A percentile compares a stretch with the other conserved stretches of the same genome.
Evolutionary conservation across 2,329 filamentous ascomycete genomes (phyloP).

Genomic region (Microdochium paspali): DNA sequence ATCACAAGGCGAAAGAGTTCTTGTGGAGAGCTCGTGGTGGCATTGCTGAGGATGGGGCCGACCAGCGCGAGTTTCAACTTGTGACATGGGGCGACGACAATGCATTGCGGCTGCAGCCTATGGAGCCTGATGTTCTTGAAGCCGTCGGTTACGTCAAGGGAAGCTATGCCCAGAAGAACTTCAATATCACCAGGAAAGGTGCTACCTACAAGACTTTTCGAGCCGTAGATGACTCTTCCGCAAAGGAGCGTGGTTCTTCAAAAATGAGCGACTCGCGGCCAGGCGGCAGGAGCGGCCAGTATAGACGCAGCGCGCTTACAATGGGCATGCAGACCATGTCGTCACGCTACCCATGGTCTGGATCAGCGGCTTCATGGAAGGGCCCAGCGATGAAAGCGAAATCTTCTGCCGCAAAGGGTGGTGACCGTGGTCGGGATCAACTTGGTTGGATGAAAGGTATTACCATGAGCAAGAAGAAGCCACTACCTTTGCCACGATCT

Average conservation of each 20-base stretch:
- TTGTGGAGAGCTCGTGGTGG: conserved; percentile 74
- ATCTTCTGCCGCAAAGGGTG: conserved; percentile 26
- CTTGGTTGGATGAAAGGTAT: conserved; percentile 64
- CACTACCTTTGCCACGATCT: conserved; percentile 23
- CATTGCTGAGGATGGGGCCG: conserved; percentile 56
- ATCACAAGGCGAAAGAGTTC: conserved; percentile 77
- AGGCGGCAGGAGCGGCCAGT: conserved; percentile 27
- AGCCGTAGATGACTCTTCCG: conserved; percentile 52
- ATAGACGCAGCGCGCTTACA: conserved; percentile 33
- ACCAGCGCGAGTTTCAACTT: conserved; percentile 83
- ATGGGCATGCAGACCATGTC: conserved; percentile 33
- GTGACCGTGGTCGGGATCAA: conserved; percentile 43
- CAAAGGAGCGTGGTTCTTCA: conserved; percentile 46
- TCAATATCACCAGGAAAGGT: conserved; percentile 72
- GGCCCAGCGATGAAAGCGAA: conserved; percentile 52
- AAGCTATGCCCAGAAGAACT: conserved; percentile 48
- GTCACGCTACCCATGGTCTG: conserved; percentile 24
- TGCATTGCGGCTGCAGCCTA: conserved; percentile 67
- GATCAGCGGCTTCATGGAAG: conserved; percentile 33
- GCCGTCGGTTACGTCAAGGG: conserved; percentile 68
- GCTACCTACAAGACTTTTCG: conserved; percentile 81
- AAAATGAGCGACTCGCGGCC: conserved; percentile 54
- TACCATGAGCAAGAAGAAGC: conserved; percentile 49
- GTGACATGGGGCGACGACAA: conserved; percentile 90
- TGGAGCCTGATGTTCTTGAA: conserved; percentile 54